Evolutionary conservation across 164 flowering plant species (phyloP).

Genomic region (Piper longum): DNA sequence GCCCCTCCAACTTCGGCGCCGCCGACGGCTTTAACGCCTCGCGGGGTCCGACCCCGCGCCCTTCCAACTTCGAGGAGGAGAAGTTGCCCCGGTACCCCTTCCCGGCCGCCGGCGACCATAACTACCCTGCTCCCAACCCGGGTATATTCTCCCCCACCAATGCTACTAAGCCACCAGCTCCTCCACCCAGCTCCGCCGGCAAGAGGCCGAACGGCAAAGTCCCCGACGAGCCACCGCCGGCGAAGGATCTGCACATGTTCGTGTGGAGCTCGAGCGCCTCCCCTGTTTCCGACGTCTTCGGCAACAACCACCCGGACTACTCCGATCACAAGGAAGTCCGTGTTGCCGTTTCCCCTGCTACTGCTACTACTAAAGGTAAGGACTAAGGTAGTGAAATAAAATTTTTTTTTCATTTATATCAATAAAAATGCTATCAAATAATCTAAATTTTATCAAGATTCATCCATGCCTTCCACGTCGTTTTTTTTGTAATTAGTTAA

Average conservation of each 20-base stretch:
- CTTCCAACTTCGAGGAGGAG: conserved; percentile 72
- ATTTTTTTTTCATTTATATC: not conserved
- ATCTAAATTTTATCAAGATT: not conserved
- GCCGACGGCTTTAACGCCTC: conserved; percentile 26
- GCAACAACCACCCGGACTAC: conserved; percentile 33
- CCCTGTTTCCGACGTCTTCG: conserved; percentile 92
- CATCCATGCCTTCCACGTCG: no score
- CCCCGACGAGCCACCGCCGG: conserved; percentile 17
- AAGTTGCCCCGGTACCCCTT: conserved; percentile 21
- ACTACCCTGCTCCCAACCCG: conserved; percentile 77
- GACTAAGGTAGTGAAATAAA: not conserved
- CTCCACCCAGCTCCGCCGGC: conserved; percentile 4
- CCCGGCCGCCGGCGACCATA: conserved; percentile 7
- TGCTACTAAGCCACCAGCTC: conserved; percentile 14
- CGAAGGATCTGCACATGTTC: conserved; percentile 89
- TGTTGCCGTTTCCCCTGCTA: conserved; percentile 37
- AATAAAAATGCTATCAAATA: not conserved
- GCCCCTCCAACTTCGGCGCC: conserved; percentile 35
- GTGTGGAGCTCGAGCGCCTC: conserved; percentile 98
- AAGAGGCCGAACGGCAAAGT: conserved; percentile 35
- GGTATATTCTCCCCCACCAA: conserved; percentile 62
- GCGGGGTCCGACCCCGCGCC: conserved; percentile 66
- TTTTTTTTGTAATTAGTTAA: no score
- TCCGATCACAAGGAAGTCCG: conserved; percentile 58
- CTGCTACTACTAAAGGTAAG: conserved; percentile 38